Base-by-base conservation (phyloP, 495 filamentous ascomycete genomes). In the Penicillium atrosanguineum region DNA sequence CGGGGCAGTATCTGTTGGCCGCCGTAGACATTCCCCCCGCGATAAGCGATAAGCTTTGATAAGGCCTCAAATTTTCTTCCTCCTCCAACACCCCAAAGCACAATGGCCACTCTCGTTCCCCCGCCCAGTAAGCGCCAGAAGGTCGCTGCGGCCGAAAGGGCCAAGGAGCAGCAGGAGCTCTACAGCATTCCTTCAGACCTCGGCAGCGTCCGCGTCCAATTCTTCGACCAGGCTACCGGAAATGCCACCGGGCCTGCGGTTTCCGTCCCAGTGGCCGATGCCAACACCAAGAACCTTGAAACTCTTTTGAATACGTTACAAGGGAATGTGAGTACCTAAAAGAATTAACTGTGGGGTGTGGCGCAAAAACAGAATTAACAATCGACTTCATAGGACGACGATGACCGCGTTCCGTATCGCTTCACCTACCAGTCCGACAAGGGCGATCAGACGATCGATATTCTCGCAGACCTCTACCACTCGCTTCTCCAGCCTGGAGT, bases 121-220 rank as follows among this genome's bases (percentile, higher is more conserved):
- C 95, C 92, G 19, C 95, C 94, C 38, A 90, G 86, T 46, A 99
- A 97, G 73, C 85, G 91, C 44, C 90, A 95, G 61, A 87, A 86
- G 70, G 82, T 84, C 37, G 91, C 86, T 41, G 80, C 80, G 44
- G 79, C 87, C 19, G 88, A 93, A 56, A 85, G 84, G 65, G 81
- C 87, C 15, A 72, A 79, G 52, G 77, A 84, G 42, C 90, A 96
- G 57, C 87, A 95, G 69, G 85, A 92, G 69, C 80, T 93, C 51
- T 70, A 87, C 7, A 77, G 81, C 26, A 80, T 87, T 49, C 87
- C 88, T 3, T 79, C 82, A 49, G 82, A 90, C 63, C 76, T 88
- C 29, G 90, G 89, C 52, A 90, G 83, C 51, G 80, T 96, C 50
- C 87, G 91, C 59, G 81, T 95, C 41, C 89, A 91, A 60, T 94